Percentiles rank a stretch among this genome's conserved stretches.
These are phyloP conservation scores for Ceratobasidium sp. DNA, from an alignment of 1,284 basidiomycete species.

Conservation along the genomic window DNA sequence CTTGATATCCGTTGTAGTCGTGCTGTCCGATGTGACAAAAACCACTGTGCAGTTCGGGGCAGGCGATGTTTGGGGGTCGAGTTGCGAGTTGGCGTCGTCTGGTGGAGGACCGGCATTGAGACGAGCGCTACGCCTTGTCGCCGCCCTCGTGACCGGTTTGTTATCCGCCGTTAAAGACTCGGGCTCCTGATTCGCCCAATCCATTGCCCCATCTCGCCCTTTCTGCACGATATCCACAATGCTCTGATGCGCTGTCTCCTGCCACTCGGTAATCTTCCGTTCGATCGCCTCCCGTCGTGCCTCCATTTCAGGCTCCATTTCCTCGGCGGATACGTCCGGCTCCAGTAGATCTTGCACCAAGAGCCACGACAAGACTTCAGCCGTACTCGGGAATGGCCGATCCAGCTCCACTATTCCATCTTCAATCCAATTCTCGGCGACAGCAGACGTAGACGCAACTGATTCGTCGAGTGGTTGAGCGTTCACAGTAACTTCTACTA, in stretches of 20 bases:
- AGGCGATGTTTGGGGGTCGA: background rate
- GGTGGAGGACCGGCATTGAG: no score
- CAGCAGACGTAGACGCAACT: background rate
- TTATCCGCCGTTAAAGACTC: no score
- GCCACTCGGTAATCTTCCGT: conserved; percentile 1
- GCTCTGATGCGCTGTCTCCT: background rate
- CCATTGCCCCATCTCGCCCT: no score
- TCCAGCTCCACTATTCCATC: background rate
- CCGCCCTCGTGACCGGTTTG: no score
- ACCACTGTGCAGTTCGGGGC: conserved; percentile 6
- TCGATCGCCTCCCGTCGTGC: background rate
- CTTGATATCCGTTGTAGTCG: background rate
- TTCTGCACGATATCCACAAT: background rate
- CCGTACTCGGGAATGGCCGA: background rate
- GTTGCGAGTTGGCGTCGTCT: background rate
- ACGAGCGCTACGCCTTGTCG: no score
- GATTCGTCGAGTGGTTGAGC: background rate
- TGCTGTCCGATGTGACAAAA: background rate
- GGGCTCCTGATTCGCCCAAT: no score
- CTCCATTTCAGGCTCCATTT: background rate
- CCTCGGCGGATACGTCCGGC: background rate
- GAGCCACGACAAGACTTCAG: background rate
- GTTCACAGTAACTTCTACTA: conserved; percentile 3
- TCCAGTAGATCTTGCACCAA: background rate
- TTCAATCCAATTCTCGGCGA: no score